phyloP scores from a whole-genome alignment of 257 asterid genomes.

The Penstemon davidsonii region DNA sequence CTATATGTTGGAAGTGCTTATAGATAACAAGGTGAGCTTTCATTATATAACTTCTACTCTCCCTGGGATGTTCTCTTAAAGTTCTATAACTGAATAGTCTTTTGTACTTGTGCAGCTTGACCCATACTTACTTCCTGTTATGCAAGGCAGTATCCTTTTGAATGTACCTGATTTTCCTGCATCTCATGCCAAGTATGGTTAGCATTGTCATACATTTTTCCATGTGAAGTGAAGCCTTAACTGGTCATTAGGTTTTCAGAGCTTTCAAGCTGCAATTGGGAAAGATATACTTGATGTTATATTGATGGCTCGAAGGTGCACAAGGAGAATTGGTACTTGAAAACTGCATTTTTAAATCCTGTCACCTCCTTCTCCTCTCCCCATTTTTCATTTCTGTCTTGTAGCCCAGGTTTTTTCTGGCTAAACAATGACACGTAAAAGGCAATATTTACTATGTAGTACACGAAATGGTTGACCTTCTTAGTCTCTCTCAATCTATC shows the following conservation, averaged over 20 bases:
- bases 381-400: too few species aligned
- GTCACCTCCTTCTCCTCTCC: background rate
- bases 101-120: conserved; percentile 75
- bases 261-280: conserved; percentile 70
- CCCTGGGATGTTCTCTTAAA: conserved; percentile 9
- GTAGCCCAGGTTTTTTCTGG: too few species aligned
- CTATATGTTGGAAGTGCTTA: conserved; percentile 78
- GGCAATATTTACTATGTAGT: too few species aligned
- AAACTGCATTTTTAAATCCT: conserved; percentile 21
- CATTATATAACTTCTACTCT: conserved; percentile 4
- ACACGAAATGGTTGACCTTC: too few species aligned
- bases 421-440: too few species aligned
- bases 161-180: conserved; percentile 27
- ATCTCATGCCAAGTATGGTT: conserved; percentile 15
- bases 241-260: conserved; percentile 73
- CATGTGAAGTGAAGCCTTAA: conserved; percentile 52
- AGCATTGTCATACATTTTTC: conserved; percentile 17
- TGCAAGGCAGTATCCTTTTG: conserved; percentile 98
- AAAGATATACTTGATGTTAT: conserved; percentile 64
- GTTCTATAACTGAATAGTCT: conserved; percentile 30
- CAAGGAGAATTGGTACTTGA: conserved; percentile 69
- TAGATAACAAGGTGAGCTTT: conserved; percentile 78
- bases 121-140: conserved; percentile 79
- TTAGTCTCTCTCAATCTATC: too few species aligned
- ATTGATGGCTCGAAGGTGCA: conserved; percentile 88